Percentiles rank a stretch among this genome's conserved stretches.
phyloP scores from a whole-genome alignment of 1,284 basidiomycete genomes.

The Tilletia indica region DNA sequence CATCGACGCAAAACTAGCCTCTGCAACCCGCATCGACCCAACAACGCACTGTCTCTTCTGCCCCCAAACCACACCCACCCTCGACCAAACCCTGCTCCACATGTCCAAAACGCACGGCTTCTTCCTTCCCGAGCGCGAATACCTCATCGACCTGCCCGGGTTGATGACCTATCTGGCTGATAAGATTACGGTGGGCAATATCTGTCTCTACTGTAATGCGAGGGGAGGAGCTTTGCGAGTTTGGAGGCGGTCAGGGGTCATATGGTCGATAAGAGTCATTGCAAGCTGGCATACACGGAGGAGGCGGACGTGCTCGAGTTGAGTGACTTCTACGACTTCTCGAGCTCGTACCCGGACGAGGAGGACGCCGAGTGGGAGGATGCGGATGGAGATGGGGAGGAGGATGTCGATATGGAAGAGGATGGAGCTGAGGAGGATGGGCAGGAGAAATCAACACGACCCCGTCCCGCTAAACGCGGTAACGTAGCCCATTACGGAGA shows the following conservation, averaged over 20 bases:
- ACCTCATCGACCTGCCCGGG: constrained; percentile 78
- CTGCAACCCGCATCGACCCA: constrained; percentile 46
- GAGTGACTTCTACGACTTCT: constrained; percentile 92
- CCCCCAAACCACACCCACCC: constrained; percentile 61
- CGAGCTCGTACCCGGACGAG: constrained; percentile 68
- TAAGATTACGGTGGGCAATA: constrained; percentile 86
- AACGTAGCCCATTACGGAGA: constrained; percentile 48
- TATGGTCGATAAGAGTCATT: constrained; percentile 64
- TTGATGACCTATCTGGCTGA: constrained; percentile 85
- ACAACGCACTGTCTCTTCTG: constrained; percentile 72
- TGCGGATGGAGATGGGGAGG: constrained; percentile 58
- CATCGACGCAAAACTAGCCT: constrained; percentile 47
- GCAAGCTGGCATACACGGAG: constrained; percentile 87
- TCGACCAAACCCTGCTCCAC: constrained; percentile 75
- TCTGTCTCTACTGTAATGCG: constrained; percentile 78
- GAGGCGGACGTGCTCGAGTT: constrained; percentile 79
- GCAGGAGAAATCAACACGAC: constrained; percentile 1
- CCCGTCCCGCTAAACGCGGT: constrained; percentile 53
- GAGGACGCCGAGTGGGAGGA: constrained; percentile 40
- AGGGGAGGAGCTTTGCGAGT: constrained; percentile 43
- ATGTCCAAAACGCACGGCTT: constrained; percentile 88
- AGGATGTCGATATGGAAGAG: constrained; percentile 65
- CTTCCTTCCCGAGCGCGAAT: constrained; percentile 92
- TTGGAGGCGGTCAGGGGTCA: constrained; percentile 47
- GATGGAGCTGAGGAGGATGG: constrained; percentile 19